Base-by-base conservation (phyloP, 768 basidiomycete species). In the Psilocybe cubensis region DNA sequence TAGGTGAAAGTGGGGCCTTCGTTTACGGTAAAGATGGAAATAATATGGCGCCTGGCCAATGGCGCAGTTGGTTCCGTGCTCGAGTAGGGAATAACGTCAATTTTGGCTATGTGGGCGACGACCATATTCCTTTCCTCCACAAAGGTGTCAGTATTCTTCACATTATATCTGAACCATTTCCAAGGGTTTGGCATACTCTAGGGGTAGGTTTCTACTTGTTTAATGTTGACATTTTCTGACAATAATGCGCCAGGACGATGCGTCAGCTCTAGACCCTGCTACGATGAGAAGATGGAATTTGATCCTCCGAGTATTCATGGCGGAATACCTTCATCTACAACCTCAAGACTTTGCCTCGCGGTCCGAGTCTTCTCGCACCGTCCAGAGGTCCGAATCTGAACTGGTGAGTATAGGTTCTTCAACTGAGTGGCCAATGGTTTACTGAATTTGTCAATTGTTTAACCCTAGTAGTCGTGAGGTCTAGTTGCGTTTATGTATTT, bases 261-360 rank as follows among this genome's bases (percentile, higher is more conserved):
- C 88, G 7, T 82, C 86, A 20, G 93, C 89, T 1, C 77, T 98
- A 42, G 89, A 98, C 66, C 74, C 92, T 43, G 83, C 89, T 7
- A 96, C 94, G 0, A 83, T 98, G 81, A 83, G 87, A 44, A 80
- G 91, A 21, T 98, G 97, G 97, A 92, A 91, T 68, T 75, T 96
- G 27, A 81, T 99, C 50, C 68, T 98, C 35, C 81, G 96, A 28
- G 84, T 97, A 0, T 95, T 98, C 68, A 82, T 94, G 65, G 80
- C 90, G 1, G 97, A 98, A 74, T 99, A 98, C 72, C 81, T 98
- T 2, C 82, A 89, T 54, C 70, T 93, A 45, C 77, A 72, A 10
- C 87, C 91, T 0, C 72, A 79, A 23, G 69, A 77, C 48, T 72
- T 71, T 9, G 74, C 70, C 9, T 61, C 65, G 33, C 61, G 68